A percentile compares a stretch with the other conserved stretches of the same genome.
Conservation (phyloP, 345 rosid genomes). For the Erysimum cheiranthoides region DNA sequence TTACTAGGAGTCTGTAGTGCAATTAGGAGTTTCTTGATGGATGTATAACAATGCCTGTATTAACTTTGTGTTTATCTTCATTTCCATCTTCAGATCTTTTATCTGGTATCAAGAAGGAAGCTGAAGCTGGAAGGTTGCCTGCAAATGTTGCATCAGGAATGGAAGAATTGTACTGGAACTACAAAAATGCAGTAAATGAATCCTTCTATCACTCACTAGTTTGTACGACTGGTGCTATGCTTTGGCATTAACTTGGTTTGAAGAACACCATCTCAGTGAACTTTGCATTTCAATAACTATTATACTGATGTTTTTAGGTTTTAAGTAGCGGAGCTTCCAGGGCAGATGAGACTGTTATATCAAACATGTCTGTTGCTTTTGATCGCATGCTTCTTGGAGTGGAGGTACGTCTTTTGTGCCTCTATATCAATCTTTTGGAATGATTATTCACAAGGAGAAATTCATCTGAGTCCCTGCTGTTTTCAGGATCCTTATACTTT, state of each 20-base stretch:
- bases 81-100: conserved; percentile 67
- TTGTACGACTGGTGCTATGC: conserved; percentile 27
- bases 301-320: conserved; percentile 59
- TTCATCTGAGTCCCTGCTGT: too few relatives aligned
- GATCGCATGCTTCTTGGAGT: conserved; percentile 83
- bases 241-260: background rate
- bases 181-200: conserved; percentile 83
- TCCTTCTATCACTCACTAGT: conserved; percentile 39
- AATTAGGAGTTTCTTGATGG: background rate
- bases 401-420: conserved; percentile 60
- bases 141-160: conserved; percentile 75
- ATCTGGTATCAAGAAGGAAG: conserved; percentile 72
- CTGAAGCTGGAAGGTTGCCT: conserved; percentile 76
- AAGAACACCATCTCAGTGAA: conserved; percentile 4
- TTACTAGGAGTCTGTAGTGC: background rate
- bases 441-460: background rate
- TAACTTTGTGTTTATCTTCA: background rate
- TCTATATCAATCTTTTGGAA: conserved; percentile 8
- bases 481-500: conserved; percentile 83
- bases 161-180: conserved; percentile 87
- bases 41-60: conserved; percentile 6
- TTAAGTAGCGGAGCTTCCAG: conserved; percentile 65
- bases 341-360: conserved; percentile 67
- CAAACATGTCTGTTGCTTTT: conserved; percentile 82
- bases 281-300: background rate